A percentile compares a stretch with the other conserved stretches of the same genome.
Evolutionary conservation across 352 stramenopile species (phyloP).

Genomic region (Globisporangium spiculum): DNA sequence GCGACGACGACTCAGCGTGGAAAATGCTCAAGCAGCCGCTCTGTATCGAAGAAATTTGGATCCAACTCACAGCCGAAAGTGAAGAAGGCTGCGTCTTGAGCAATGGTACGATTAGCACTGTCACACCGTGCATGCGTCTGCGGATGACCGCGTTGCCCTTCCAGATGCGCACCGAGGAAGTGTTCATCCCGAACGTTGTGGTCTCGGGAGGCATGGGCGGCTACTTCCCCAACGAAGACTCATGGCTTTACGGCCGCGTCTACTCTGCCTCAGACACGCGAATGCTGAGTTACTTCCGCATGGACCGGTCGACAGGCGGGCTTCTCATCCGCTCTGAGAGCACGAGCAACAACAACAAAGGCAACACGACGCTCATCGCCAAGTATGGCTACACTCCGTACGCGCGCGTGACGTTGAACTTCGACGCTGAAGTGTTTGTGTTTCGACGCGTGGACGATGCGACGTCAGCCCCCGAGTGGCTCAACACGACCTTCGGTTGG

Average conservation of each 20-base stretch:
- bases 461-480: constrained; percentile 59
- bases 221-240: constrained; percentile 57
- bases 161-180: constrained; percentile 63
- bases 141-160: constrained; percentile 75
- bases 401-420: constrained; percentile 74
- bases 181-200: constrained; percentile 42
- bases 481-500: constrained; percentile 61
- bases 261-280: constrained; percentile 65
- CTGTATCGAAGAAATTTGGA: constrained; percentile 78
- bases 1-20: constrained; percentile 60
- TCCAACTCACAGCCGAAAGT: constrained; percentile 42
- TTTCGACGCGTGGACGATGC: constrained; percentile 62
- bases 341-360: constrained; percentile 74
- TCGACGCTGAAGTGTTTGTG: constrained; percentile 66
- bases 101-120: background rate
- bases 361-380: constrained; percentile 49
- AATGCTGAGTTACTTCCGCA: constrained; percentile 79
- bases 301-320: constrained; percentile 59
- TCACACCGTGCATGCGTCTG: constrained; percentile 63
- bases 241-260: constrained; percentile 64
- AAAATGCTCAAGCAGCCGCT: constrained; percentile 59
- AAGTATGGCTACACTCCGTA: constrained; percentile 60
- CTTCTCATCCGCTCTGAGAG: constrained; percentile 64
- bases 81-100: constrained; percentile 1
- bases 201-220: constrained; percentile 73